These are phyloP conservation scores for Maudiozyma humilis DNA, from an alignment of 1,139 yeast genomes.

Conservation along the genomic window DNA sequence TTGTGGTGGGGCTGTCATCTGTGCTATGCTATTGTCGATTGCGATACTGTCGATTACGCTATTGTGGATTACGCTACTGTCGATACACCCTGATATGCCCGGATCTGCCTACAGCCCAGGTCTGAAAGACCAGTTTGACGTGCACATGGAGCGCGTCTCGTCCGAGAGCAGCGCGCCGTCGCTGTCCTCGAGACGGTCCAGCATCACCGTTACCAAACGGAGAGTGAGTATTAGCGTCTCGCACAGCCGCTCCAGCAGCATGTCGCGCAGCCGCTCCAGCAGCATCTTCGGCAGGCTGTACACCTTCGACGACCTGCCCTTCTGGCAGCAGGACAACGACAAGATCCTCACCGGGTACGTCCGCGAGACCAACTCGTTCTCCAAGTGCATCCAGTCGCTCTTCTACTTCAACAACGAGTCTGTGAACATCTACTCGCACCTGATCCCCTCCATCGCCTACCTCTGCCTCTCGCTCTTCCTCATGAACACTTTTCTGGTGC, in stretches of 20 bases:
- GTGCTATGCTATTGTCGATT: too few species aligned
- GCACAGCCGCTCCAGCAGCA: conserved; percentile 2
- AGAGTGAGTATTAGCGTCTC: background rate
- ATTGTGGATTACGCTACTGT: too few species aligned
- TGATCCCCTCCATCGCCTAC: conserved; percentile 53
- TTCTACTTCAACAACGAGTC: conserved; percentile 75
- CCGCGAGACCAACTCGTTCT: conserved; percentile 49
- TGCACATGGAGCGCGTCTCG: background rate
- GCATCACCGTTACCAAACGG: background rate
- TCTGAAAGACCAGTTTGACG: background rate
- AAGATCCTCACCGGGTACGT: conserved; percentile 69
- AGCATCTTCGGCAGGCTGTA: conserved; percentile 12
- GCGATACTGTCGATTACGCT: too few species aligned
- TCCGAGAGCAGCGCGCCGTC: background rate
- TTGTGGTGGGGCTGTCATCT: too few species aligned
- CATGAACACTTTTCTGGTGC: conserved; percentile 30
- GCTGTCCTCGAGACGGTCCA: too few species aligned
- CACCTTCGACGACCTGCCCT: conserved; percentile 48
- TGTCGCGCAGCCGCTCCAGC: conserved; percentile 1
- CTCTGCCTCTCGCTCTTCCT: conserved; percentile 28
- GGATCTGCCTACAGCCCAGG: background rate
- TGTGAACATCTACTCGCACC: conserved; percentile 71
- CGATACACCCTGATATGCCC: too few species aligned
- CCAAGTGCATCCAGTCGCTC: conserved; percentile 47
- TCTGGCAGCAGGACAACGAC: conserved; percentile 84